Percentiles rank a stretch among this genome's conserved stretches.
These are phyloP conservation scores for Russula lepida DNA, from an alignment of 768 basidiomycete genomes.

Conservation along the genomic window DNA sequence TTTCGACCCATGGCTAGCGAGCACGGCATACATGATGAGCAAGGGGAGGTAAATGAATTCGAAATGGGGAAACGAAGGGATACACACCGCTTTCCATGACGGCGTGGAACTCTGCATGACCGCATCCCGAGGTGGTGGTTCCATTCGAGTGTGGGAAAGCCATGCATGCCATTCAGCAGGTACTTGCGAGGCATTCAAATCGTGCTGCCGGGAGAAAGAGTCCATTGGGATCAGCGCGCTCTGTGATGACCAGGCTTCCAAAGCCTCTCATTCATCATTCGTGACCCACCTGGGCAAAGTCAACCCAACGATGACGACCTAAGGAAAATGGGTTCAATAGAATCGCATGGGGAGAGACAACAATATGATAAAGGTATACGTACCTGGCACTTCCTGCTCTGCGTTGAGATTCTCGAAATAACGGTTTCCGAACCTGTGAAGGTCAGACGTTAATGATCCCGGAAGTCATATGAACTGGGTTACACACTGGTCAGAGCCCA, in stretches of 20 bases:
- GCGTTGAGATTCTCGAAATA: slow-evolving; percentile 90
- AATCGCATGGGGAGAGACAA: too few relatives aligned
- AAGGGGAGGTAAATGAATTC: not conserved
- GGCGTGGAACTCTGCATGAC: slow-evolving; percentile 62
- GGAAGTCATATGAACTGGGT: not conserved
- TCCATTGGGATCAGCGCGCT: not conserved
- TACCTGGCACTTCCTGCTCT: slow-evolving; percentile 84
- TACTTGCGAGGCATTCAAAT: slow-evolving; percentile 87
- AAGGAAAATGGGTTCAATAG: not conserved
- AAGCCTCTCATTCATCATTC: not conserved
- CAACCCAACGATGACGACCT: slow-evolving; percentile 97
- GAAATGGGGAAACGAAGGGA: not conserved
- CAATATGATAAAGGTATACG: slow-evolving; percentile 19
- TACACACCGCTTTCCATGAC: slow-evolving; percentile 76
- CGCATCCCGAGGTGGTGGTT: slow-evolving; percentile 67
- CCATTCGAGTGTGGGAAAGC: slow-evolving; percentile 82
- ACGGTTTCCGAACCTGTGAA: slow-evolving; percentile 76
- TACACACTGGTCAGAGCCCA: slow-evolving; percentile 76
- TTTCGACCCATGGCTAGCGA: slow-evolving; percentile 74
- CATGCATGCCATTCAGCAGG: slow-evolving; percentile 97
- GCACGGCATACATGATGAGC: not conserved
- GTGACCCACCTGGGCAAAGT: slow-evolving; percentile 68
- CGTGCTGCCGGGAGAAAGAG: slow-evolving; percentile 41
- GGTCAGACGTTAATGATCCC: slow-evolving; percentile 4
- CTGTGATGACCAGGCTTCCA: not conserved